phyloP scores from a whole-genome alignment of 2,329 filamentous ascomycete species.

The Sarocladium brachiariae region DNA sequence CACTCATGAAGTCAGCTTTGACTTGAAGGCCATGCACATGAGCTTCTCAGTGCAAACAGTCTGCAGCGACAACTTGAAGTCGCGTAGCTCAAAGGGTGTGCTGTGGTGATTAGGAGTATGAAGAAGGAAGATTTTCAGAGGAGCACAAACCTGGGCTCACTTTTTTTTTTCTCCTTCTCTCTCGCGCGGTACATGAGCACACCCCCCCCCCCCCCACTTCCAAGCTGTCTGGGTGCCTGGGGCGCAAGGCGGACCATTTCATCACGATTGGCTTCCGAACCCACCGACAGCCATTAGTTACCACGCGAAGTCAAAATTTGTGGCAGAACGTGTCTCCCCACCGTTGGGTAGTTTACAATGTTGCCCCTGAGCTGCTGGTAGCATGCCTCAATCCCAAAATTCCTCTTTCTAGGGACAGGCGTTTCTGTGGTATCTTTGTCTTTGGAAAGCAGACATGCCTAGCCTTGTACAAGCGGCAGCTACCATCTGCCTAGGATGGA shows the following conservation, averaged over 20 bases:
- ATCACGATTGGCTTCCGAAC: slow-evolving; percentile 1
- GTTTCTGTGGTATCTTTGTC: neutral
- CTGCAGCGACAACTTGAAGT: neutral
- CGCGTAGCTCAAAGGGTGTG: neutral
- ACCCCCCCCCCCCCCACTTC: neutral
- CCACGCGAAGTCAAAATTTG: neutral
- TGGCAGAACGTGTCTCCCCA: neutral
- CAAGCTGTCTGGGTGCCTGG: neutral
- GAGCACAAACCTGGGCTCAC: neutral
- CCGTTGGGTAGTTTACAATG: slow-evolving; percentile 3
- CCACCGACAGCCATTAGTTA: neutral
- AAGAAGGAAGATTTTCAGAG: neutral
- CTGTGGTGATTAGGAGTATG: neutral
- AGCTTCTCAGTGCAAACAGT: neutral
- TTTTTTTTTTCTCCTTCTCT: neutral
- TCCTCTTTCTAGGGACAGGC: neutral
- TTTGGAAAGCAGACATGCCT: slow-evolving; percentile 18
- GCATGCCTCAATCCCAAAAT: neutral
- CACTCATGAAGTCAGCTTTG: neutral
- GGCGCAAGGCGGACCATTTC: slow-evolving; percentile 3
- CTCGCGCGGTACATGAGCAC: neutral
- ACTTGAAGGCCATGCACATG: neutral
- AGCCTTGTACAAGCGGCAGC: slow-evolving; percentile 32
- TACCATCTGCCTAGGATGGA: slow-evolving; percentile 46
- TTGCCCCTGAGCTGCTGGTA: neutral